These are phyloP conservation scores for Vaccinium macrocarpon DNA, from an alignment of 148 eudicot genomes.

Conservation along the genomic window DNA sequence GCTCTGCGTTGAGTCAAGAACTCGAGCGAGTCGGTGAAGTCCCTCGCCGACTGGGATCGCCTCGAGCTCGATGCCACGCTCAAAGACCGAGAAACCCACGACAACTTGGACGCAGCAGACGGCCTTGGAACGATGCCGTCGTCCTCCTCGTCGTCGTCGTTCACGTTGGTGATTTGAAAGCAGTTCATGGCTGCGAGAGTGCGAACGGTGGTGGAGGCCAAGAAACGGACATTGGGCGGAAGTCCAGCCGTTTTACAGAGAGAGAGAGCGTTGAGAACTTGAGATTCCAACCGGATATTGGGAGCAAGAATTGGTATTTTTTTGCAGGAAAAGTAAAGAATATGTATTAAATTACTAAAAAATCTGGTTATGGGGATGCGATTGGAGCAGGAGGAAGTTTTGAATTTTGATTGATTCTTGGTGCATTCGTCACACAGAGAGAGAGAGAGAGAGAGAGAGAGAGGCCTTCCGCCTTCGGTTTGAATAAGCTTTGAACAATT, in stretches of 20 bases:
- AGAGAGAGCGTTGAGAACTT: neutral
- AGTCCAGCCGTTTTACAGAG: neutral
- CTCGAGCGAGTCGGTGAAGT: conserved; percentile 35
- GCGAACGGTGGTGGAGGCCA: neutral
- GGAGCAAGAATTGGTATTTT: neutral
- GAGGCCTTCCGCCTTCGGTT: neutral
- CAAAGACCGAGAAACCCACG: conserved; percentile 71
- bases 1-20: conserved; percentile 45
- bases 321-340: neutral
- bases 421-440: neutral
- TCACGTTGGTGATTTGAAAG: neutral
- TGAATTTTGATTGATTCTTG: conserved; percentile 1
- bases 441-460: neutral
- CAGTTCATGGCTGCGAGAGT: neutral
- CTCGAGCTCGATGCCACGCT: conserved; percentile 55
- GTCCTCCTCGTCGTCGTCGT: neutral
- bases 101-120: conserved; percentile 22
- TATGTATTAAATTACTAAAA: neutral
- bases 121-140: neutral
- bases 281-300: neutral
- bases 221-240: no score
- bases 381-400: neutral
- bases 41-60: conserved; percentile 57
- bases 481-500: no score
- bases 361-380: neutral